A percentile compares a stretch with the other conserved stretches of the same genome.
These are phyloP conservation scores for Phytophthora fragariae DNA, from an alignment of 352 stramenopile species.

Conservation along the genomic window DNA sequence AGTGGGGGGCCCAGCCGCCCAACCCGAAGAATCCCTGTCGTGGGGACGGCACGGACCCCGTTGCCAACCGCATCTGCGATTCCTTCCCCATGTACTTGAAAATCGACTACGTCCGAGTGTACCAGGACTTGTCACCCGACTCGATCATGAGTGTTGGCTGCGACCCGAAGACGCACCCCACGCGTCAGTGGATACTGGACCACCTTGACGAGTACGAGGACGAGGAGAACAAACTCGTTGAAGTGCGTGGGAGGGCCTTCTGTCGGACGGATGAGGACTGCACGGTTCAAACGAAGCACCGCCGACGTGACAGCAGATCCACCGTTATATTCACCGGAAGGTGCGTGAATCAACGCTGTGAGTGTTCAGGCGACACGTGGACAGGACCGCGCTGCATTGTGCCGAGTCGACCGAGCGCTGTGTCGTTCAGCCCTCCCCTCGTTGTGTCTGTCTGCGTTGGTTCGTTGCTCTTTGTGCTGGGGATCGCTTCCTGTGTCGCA, in stretches of 20 bases:
- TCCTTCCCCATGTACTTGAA: slow-evolving; percentile 76
- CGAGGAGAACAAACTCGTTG: slow-evolving; percentile 57
- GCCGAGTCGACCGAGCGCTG: slow-evolving; percentile 14
- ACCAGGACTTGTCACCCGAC: slow-evolving; percentile 53
- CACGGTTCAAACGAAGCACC: slow-evolving; percentile 41
- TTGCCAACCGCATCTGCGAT: slow-evolving; percentile 66
- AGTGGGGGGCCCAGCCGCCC: slow-evolving; percentile 84
- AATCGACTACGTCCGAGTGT: slow-evolving; percentile 84
- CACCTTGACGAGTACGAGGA: slow-evolving; percentile 84
- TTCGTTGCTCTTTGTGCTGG: slow-evolving; percentile 21
- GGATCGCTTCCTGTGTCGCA: slow-evolving; percentile 25
- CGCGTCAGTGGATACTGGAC: slow-evolving; percentile 75
- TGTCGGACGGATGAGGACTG: slow-evolving; percentile 69
- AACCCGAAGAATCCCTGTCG: slow-evolving; percentile 69
- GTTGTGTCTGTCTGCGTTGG: slow-evolving; percentile 28
- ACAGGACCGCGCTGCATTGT: slow-evolving; percentile 60
- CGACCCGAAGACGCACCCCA: slow-evolving; percentile 71
- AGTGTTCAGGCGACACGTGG: slow-evolving; percentile 48
- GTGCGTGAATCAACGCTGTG: slow-evolving; percentile 55
- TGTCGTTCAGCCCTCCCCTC: slow-evolving; percentile 38
- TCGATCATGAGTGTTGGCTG: slow-evolving; percentile 70
- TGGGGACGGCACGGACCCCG: slow-evolving; percentile 51
- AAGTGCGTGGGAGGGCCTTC: slow-evolving; percentile 72
- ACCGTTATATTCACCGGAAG: slow-evolving; percentile 34
- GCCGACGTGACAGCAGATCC: neutral